Percentiles rank a stretch among this genome's conserved stretches.
Conservation (phyloP, 257 asterid genomes). For the Solanum piurae region DNA sequence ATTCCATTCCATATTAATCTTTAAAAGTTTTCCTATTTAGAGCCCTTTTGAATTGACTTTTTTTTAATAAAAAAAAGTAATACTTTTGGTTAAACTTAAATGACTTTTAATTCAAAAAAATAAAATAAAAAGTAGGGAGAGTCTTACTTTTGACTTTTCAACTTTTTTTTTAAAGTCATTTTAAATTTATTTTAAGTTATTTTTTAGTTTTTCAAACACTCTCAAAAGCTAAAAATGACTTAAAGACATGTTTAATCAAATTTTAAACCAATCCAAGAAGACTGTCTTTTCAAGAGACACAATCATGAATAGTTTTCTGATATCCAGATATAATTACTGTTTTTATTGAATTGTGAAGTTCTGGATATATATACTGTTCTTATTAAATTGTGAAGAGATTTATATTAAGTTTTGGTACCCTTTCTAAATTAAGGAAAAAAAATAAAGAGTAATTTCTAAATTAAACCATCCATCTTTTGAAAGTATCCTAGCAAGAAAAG, state of each 20-base stretch:
- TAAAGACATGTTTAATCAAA: too few species aligned
- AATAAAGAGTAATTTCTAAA: neutral
- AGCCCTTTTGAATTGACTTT: neutral
- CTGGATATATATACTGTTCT: too few species aligned
- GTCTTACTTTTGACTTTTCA: neutral
- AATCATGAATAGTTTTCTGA: neutral
- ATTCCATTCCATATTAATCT: neutral
- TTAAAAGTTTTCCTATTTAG: neutral
- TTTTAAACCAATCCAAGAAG: neutral
- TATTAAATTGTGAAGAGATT: neutral
- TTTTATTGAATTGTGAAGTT: neutral
- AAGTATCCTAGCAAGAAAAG: neutral
- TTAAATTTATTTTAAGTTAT: too few species aligned
- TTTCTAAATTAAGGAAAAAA: neutral
- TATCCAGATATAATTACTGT: neutral
- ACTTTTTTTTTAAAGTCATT: too few species aligned
- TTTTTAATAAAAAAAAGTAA: neutral
- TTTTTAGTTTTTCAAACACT: too few species aligned
- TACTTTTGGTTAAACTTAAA: too few species aligned
- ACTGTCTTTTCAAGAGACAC: neutral
- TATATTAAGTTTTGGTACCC: neutral
- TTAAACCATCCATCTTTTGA: neutral
- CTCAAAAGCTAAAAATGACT: too few species aligned
- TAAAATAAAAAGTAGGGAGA: too few species aligned
- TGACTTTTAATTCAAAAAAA: too few species aligned